These are phyloP conservation scores for Clavispora fructus DNA, from an alignment of 805 yeast genomes.

Conservation along the genomic window DNA sequence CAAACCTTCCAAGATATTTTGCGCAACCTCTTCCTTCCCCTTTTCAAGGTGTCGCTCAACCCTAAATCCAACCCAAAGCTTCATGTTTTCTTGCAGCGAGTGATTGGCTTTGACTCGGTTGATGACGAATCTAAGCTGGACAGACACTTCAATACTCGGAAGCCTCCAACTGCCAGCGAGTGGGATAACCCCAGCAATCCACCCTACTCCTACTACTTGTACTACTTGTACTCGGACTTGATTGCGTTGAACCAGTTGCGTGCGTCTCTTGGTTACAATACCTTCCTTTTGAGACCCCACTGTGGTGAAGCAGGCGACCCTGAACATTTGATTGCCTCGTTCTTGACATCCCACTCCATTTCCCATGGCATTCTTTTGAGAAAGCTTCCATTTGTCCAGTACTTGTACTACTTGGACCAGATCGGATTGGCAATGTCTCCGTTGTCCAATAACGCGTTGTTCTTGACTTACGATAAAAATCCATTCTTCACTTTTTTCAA, in stretches of 20 bases:
- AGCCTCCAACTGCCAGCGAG: slow-evolving; percentile 76
- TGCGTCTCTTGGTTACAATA: slow-evolving; percentile 66
- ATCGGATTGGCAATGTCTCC: slow-evolving; percentile 99
- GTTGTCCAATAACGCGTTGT: slow-evolving; percentile 90
- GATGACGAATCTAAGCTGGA: slow-evolving; percentile 96
- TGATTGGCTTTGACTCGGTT: slow-evolving; percentile 95
- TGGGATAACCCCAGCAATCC: slow-evolving; percentile 84
- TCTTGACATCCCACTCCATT: slow-evolving; percentile 83
- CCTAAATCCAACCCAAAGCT: slow-evolving; percentile 90
- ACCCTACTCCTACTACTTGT: slow-evolving; percentile 94
- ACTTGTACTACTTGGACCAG: slow-evolving; percentile 88
- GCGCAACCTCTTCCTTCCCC: slow-evolving; percentile 75
- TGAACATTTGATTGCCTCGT: slow-evolving; percentile 89
- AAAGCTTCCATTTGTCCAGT: slow-evolving; percentile 92
- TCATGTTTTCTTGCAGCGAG: slow-evolving; percentile 83
- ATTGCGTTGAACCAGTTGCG: slow-evolving; percentile 86
- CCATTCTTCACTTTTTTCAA: slow-evolving; percentile 90
- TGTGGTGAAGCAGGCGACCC: slow-evolving; percentile 99
- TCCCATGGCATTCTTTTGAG: slow-evolving; percentile 93
- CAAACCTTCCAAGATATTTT: slow-evolving; percentile 69
- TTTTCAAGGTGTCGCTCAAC: slow-evolving; percentile 82
- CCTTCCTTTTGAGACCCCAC: slow-evolving; percentile 94
- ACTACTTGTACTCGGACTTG: slow-evolving; percentile 82
- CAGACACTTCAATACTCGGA: slow-evolving; percentile 64
- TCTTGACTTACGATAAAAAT: slow-evolving; percentile 92